Base-by-base conservation (phyloP, 2,329 filamentous ascomycete species). In the Diplodia scrobiculata region DNA sequence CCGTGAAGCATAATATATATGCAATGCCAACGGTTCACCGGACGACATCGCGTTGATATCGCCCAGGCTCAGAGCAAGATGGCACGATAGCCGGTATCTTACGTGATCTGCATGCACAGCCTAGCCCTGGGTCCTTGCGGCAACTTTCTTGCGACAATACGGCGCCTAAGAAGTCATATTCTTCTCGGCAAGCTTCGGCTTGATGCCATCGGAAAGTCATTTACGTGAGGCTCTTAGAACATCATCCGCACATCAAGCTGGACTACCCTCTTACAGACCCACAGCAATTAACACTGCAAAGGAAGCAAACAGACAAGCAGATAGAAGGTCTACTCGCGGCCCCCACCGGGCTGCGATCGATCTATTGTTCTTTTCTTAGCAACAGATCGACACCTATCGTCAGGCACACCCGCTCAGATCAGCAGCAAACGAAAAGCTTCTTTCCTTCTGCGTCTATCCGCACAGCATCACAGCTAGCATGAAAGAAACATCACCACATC, bases 291-390 rank as follows among this genome's bases (percentile, higher is more conserved):
- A 32, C 51, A 54, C 19, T 17, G 55, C 41, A 27, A 27, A 60
- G n/a, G 25, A 6, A 19, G 5, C 29, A 60, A 21, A 19, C 13
- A 60, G 1, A 45, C 19, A 34, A 48, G 17, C 25, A 21, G 25
- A 48, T n/a, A 4, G 38, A 19, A n/a, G 34, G 34, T n/a, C 7
- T 1, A 36, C 41, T 36, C 19, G 47, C 34, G 34, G 34, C 34
- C 34, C 34, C 34, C 10, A 36, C 34, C 9, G 10, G 34, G 6
- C 27, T 54, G 36, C 17, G 58, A 50, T 60, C 58, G 27, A 21
- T 45, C 21, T 11, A 29, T 25, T 25, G 25, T 29, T 36, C 55
- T 60, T 60, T 60, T 60, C 55, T 60, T 60, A 60, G 55, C 27
- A 60, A 32, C 34, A n/a, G 27, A 45, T 13, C 34, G 21, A 25